phyloP scores from a whole-genome alignment of 2,329 filamentous ascomycete species.

The Blumeria graminis region DNA sequence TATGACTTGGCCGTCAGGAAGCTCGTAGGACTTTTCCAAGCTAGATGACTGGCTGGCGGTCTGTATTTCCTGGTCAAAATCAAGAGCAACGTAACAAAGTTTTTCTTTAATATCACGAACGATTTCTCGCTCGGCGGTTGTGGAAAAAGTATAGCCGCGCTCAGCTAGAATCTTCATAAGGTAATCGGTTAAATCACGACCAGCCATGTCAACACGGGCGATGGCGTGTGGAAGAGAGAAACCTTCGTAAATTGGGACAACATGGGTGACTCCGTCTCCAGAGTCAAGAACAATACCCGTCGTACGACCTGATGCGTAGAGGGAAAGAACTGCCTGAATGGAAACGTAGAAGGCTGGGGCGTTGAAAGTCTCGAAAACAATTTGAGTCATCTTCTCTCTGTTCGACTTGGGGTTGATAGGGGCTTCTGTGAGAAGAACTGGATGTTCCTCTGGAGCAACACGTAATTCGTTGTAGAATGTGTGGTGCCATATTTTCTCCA shows the following conservation, averaged over 20 bases:
- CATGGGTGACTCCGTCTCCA: constrained; percentile 99
- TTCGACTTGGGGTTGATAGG: constrained; percentile 99
- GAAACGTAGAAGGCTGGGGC: constrained; percentile 99
- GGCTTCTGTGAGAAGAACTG: constrained; percentile 94
- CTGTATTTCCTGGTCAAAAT: constrained; percentile 99
- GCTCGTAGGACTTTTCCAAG: constrained; percentile 99
- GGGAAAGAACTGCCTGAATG: constrained; percentile 95
- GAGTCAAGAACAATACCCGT: constrained; percentile 99
- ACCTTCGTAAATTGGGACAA: constrained; percentile 99
- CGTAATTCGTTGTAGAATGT: constrained; percentile 99
- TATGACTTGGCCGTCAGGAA: constrained; percentile 97
- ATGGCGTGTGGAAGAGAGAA: constrained; percentile 99
- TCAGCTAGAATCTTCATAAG: constrained; percentile 99
- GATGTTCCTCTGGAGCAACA: constrained; percentile 99
- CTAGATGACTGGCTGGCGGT: constrained; percentile 95
- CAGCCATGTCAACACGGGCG: constrained; percentile 99
- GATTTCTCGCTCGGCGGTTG: constrained; percentile 99
- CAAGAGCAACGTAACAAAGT: constrained; percentile 98
- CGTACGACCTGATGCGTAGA: constrained; percentile 99
- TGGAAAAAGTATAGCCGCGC: constrained; percentile 98
- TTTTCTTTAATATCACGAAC: constrained; percentile 99
- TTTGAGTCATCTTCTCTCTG: constrained; percentile 99
- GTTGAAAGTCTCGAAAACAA: constrained; percentile 99
- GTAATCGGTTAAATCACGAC: constrained; percentile 99
- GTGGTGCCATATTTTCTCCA: constrained; percentile 99